Evolutionary conservation across 2,329 filamentous ascomycete species (phyloP).

Genomic region (Lachnellula arida): DNA sequence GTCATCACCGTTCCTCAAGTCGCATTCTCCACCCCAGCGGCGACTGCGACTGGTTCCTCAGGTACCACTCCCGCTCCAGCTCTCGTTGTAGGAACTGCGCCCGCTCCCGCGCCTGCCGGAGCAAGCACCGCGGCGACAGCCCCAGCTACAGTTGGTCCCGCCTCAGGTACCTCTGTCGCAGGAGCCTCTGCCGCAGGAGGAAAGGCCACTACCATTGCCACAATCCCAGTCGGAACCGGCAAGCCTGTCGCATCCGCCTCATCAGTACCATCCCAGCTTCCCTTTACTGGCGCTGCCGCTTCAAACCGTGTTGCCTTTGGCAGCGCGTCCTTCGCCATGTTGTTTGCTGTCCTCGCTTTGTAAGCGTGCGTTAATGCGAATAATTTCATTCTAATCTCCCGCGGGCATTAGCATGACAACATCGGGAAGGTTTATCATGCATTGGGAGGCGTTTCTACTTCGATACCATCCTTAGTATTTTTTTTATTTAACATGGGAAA

Average conservation of each 20-base stretch:
- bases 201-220: slow-evolving; percentile 7
- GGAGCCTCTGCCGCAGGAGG: slow-evolving; percentile 10
- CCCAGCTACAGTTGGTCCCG: slow-evolving; percentile 18
- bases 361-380: slow-evolving; percentile 8
- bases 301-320: slow-evolving; percentile 23
- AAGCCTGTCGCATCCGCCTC: slow-evolving; percentile 28
- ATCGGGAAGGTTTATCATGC: not conserved
- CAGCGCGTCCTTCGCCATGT: slow-evolving; percentile 21
- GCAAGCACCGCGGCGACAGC: slow-evolving; percentile 8
- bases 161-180: slow-evolving; percentile 22
- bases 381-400: not conserved
- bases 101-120: slow-evolving; percentile 2
- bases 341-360: slow-evolving; percentile 25
- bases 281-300: slow-evolving; percentile 32
- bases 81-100: slow-evolving; percentile 35
- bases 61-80: not conserved
- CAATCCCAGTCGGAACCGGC: slow-evolving; percentile 22
- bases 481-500: not conserved
- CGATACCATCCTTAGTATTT: slow-evolving; percentile 3
- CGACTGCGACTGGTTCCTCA: slow-evolving; percentile 6
- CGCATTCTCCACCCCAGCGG: slow-evolving; percentile 36
- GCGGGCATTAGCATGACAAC: not conserved
- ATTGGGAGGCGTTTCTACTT: slow-evolving; percentile 1
- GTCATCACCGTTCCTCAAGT: slow-evolving; percentile 50
- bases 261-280: slow-evolving; percentile 32